Conservation (phyloP, 208 protist genomes). For the Trypanosoma avium region DNA sequence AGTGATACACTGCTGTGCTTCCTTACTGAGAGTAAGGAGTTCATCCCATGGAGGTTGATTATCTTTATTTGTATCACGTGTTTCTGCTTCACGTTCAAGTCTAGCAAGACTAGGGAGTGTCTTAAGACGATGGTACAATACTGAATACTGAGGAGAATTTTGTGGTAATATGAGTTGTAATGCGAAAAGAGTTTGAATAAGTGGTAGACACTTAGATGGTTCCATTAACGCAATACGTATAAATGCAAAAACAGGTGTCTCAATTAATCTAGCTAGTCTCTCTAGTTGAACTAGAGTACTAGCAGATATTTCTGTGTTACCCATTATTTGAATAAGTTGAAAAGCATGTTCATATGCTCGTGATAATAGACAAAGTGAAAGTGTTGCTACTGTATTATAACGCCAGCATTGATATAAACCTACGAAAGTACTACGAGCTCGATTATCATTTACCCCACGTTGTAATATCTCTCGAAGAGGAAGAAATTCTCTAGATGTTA, state of each 20-base stretch:
- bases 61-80: neutral
- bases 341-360: slow-evolving; percentile 85
- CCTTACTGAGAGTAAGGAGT: slow-evolving; percentile 18
- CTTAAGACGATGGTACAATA: slow-evolving; percentile 50
- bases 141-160: slow-evolving; percentile 78
- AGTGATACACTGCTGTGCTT: slow-evolving; percentile 24
- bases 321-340: slow-evolving; percentile 54
- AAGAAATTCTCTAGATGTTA: slow-evolving; percentile 89
- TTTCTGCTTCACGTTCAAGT: slow-evolving; percentile 24
- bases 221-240: slow-evolving; percentile 92
- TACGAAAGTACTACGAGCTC: slow-evolving; percentile 53
- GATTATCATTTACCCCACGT: slow-evolving; percentile 28
- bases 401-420: slow-evolving; percentile 83
- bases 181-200: slow-evolving; percentile 94
- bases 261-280: slow-evolving; percentile 95
- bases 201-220: slow-evolving; percentile 65
- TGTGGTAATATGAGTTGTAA: slow-evolving; percentile 98
- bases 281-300: slow-evolving; percentile 94
- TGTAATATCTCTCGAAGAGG: slow-evolving; percentile 76
- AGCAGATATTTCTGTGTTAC: slow-evolving; percentile 87
- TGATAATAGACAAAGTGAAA: slow-evolving; percentile 92
- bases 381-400: slow-evolving; percentile 87
- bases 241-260: slow-evolving; percentile 94
- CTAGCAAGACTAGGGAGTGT: slow-evolving; percentile 31
- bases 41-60: slow-evolving; percentile 9